A percentile compares a stretch with the other conserved stretches of the same genome.
Conservation (phyloP, 2,329 filamentous ascomycete species). For the Fusarium sp. region DNA sequence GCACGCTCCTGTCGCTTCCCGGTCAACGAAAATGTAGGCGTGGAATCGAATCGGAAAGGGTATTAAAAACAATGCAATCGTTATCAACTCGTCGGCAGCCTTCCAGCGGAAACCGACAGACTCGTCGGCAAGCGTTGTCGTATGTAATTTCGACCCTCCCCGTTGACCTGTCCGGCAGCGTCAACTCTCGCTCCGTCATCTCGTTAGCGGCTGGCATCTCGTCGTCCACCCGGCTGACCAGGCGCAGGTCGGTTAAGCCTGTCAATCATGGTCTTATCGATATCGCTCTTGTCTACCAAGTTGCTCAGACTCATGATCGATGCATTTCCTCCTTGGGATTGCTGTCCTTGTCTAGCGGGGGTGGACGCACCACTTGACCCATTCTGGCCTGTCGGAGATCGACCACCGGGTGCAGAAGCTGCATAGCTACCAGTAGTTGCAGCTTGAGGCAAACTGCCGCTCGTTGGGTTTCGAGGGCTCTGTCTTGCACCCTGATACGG, state of each 20-base stretch:
- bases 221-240: slow-evolving; percentile 31
- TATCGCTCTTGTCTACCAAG: slow-evolving; percentile 66
- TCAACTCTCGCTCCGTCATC: slow-evolving; percentile 35
- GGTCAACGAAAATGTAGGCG: slow-evolving; percentile 34
- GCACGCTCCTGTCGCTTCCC: slow-evolving; percentile 41
- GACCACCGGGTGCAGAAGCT: slow-evolving; percentile 49
- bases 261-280: slow-evolving; percentile 68
- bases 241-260: slow-evolving; percentile 59
- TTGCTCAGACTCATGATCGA: slow-evolving; percentile 69
- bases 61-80: slow-evolving; percentile 40
- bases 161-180: slow-evolving; percentile 48
- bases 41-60: slow-evolving; percentile 30
- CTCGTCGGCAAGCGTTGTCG: slow-evolving; percentile 36
- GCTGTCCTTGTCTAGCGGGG: slow-evolving; percentile 50
- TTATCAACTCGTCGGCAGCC: slow-evolving; percentile 38
- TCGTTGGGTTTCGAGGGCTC: slow-evolving; percentile 56
- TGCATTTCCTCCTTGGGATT: slow-evolving; percentile 44
- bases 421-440: slow-evolving; percentile 45
- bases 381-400: slow-evolving; percentile 56
- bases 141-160: slow-evolving; percentile 31
- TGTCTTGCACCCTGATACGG: slow-evolving; percentile 55
- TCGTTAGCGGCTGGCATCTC: slow-evolving; percentile 43
- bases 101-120: slow-evolving; percentile 34
- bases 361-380: slow-evolving; percentile 56
- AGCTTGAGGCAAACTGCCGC: slow-evolving; percentile 51